phyloP scores from a whole-genome alignment of 2,329 filamentous ascomycete species.

The Fusarium devonianum region DNA sequence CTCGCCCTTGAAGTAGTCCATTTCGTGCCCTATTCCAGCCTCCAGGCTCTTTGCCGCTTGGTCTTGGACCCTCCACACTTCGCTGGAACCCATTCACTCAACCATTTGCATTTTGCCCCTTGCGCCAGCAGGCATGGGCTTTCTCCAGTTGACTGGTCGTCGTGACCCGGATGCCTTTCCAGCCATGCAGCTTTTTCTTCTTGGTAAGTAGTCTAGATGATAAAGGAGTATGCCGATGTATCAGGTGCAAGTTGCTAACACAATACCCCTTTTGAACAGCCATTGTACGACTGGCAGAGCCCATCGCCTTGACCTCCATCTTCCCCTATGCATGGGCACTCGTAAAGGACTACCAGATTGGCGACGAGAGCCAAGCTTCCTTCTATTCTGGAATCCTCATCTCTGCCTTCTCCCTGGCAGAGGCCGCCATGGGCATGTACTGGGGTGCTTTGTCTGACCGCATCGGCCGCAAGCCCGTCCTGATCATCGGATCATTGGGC shows the following conservation, averaged over 20 bases:
- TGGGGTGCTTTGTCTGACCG: slow-evolving; percentile 87
- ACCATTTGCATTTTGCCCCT: slow-evolving; percentile 3
- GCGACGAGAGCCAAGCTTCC: slow-evolving; percentile 76
- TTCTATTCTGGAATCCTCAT: slow-evolving; percentile 90
- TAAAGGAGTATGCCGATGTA: too few species aligned
- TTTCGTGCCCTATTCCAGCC: too few species aligned
- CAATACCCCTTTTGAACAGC: slow-evolving; percentile 61
- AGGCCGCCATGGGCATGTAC: slow-evolving; percentile 84
- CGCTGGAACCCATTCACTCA: slow-evolving; percentile 9
- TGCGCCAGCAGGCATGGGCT: slow-evolving; percentile 57
- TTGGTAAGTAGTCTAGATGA: slow-evolving; percentile 81
- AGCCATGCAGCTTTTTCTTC: slow-evolving; percentile 79
- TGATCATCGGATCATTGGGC: slow-evolving; percentile 81
- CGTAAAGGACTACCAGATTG: slow-evolving; percentile 77
- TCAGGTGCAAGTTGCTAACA: too few species aligned
- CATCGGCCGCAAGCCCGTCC: slow-evolving; percentile 83
- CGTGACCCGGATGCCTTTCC: slow-evolving; percentile 79
- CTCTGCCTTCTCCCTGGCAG: slow-evolving; percentile 82
- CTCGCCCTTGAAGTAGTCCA: slow-evolving; percentile 5
- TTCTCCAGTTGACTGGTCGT: slow-evolving; percentile 57
- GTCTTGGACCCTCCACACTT: slow-evolving; percentile 6
- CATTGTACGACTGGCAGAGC: slow-evolving; percentile 90
- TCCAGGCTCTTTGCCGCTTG: slow-evolving; percentile 1
- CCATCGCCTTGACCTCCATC: slow-evolving; percentile 90
- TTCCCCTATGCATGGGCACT: slow-evolving; percentile 91